A percentile compares a stretch with the other conserved stretches of the same genome.
Conservation (phyloP, 768 basidiomycete genomes). For the Boletus vinaceobasis region DNA sequence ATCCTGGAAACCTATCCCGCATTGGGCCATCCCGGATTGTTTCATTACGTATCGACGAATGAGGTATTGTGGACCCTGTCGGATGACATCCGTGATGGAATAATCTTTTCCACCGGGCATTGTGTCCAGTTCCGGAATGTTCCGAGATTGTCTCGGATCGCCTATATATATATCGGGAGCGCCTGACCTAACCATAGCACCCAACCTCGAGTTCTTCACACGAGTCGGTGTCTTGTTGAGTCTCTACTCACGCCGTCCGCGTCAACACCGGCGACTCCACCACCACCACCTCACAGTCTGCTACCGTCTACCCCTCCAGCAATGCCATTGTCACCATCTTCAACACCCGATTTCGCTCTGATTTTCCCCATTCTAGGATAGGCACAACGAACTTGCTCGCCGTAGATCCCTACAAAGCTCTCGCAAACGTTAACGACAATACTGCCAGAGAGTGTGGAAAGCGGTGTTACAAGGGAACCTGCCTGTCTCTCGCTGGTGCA, state of each 20-base stretch:
- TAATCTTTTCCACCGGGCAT: no score
- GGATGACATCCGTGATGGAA: no score
- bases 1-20: no score
- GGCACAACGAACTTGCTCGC: constrained; percentile 68
- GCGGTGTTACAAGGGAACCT: constrained; percentile 75
- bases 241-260: constrained; percentile 51
- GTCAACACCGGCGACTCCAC: constrained; percentile 72
- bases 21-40: no score
- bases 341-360: constrained; percentile 81
- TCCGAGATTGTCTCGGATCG: no score
- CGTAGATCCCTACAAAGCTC: constrained; percentile 80
- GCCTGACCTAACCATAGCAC: no score
- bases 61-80: no score
- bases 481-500: constrained; percentile 51
- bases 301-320: constrained; percentile 81
- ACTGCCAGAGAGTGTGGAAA: constrained; percentile 84
- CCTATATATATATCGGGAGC: no score
- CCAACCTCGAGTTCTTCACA: no score
- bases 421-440: constrained; percentile 78
- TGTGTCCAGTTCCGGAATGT: no score
- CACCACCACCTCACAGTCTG: constrained; percentile 68
- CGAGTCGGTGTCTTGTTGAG: no score
- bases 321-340: constrained; percentile 79
- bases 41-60: no score
- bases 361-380: constrained; percentile 78